Evolutionary conservation across 768 basidiomycete species (phyloP).

Genomic region (Leccinum longicurvipes): DNA sequence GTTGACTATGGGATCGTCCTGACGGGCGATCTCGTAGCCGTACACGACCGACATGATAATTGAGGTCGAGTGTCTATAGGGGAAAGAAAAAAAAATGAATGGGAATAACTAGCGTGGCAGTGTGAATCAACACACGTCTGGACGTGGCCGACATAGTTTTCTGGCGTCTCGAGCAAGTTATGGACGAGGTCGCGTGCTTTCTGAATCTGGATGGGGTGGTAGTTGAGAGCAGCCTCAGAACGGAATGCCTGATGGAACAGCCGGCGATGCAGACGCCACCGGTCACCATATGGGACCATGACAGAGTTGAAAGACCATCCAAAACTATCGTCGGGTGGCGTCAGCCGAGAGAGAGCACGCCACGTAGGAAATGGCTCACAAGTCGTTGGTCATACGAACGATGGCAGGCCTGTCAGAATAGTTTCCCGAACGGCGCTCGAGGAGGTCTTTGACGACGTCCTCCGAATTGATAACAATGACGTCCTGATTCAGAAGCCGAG

Average conservation of each 20-base stretch:
- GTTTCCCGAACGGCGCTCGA: conserved; percentile 42
- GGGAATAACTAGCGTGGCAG: neutral
- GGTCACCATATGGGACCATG: conserved; percentile 25
- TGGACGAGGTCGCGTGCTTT: conserved; percentile 25
- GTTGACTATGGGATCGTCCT: conserved; percentile 25
- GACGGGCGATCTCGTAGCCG: conserved; percentile 25
- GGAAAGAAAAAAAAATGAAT: neutral
- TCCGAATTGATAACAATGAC: conserved; percentile 41
- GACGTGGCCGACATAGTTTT: conserved; percentile 17
- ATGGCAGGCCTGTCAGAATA: conserved; percentile 43
- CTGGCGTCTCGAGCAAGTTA: conserved; percentile 23
- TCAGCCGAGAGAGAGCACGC: neutral
- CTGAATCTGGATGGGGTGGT: conserved; percentile 23
- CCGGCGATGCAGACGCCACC: conserved; percentile 30
- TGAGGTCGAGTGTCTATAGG: conserved; percentile 21
- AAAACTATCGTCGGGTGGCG: conserved; percentile 12
- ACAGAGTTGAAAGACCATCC: conserved; percentile 31
- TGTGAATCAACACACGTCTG: conserved; percentile 20
- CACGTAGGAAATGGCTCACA: conserved; percentile 13
- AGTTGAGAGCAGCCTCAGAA: conserved; percentile 13
- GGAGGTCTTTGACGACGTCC: conserved; percentile 38
- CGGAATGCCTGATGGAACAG: conserved; percentile 30
- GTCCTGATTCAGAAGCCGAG: conserved; percentile 34
- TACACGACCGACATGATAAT: conserved; percentile 32
- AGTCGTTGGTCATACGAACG: conserved; percentile 28